A percentile compares a stretch with the other conserved stretches of the same genome.
Evolutionary conservation across 495 filamentous ascomycete genomes (phyloP).

Genomic region (Daldinia caldariorum): DNA sequence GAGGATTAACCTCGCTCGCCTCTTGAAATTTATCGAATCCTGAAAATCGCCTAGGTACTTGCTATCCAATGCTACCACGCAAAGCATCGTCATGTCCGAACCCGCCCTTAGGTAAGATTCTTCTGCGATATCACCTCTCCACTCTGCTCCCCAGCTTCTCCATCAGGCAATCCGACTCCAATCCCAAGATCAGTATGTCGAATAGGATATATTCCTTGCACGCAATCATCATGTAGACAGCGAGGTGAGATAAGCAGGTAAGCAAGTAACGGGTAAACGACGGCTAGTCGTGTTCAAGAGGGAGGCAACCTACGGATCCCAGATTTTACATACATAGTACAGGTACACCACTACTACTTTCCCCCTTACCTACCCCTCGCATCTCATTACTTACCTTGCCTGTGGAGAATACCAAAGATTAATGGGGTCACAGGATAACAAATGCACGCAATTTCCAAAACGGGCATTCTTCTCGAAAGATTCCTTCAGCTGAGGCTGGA

Average conservation of each 20-base stretch:
- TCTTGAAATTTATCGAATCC: background rate
- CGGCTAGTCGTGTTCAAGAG: background rate
- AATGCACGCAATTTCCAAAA: background rate
- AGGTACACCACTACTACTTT: too few species aligned
- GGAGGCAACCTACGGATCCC: too few species aligned
- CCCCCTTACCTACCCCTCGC: background rate
- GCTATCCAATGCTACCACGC: background rate
- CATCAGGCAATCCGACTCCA: background rate
- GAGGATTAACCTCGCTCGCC: background rate
- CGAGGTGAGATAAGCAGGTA: background rate
- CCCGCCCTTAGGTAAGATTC: background rate
- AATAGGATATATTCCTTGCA: background rate
- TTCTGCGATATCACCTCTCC: background rate
- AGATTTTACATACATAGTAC: too few species aligned
- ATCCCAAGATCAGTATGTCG: background rate
- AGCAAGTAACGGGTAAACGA: background rate
- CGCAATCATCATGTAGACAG: background rate
- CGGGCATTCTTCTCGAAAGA: slow-evolving; percentile 10
- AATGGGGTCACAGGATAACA: background rate
- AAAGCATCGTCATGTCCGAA: background rate
- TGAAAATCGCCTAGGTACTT: too few species aligned
- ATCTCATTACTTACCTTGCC: slow-evolving; percentile 2
- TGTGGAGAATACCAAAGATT: background rate
- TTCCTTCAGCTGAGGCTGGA: slow-evolving; percentile 13
- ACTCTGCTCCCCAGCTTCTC: background rate